Percentiles rank a stretch among this genome's conserved stretches.
These are phyloP conservation scores for Sequoia sempervirens DNA, from an alignment of 75 land plant species.

Conservation along the genomic window DNA sequence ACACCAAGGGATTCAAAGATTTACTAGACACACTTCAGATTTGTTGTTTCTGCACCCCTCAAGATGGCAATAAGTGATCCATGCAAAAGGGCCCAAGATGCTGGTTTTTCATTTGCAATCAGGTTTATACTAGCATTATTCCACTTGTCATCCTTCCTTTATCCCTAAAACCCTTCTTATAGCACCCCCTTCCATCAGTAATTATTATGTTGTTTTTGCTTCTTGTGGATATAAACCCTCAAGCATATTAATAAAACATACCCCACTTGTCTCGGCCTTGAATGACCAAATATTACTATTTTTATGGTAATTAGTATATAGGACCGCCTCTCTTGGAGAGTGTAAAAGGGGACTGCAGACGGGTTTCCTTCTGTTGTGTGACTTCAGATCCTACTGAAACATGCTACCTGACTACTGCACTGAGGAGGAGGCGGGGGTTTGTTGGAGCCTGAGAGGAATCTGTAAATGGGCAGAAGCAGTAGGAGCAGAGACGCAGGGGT, in stretches of 20 bases:
- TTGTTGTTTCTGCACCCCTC: neutral
- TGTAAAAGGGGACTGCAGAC: neutral
- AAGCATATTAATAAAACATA: neutral
- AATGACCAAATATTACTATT: slow-evolving; percentile 5
- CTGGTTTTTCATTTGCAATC: slow-evolving; percentile 6
- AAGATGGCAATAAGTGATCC: slow-evolving; percentile 5
- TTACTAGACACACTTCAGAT: neutral
- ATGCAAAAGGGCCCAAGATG: slow-evolving; percentile 1
- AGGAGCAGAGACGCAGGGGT: neutral
- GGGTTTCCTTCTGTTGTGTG: neutral
- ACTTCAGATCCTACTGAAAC: slow-evolving; percentile 10
- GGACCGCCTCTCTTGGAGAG: neutral
- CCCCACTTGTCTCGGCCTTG: slow-evolving; percentile 11
- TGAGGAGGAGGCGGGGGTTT: neutral
- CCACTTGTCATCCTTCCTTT: neutral
- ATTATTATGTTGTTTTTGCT: neutral
- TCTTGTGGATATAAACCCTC: slow-evolving; percentile 3
- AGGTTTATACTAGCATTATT: neutral
- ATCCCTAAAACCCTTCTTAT: neutral
- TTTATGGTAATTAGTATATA: neutral
- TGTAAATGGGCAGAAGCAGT: neutral
- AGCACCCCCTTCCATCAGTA: neutral
- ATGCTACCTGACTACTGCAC: neutral
- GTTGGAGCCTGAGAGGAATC: neutral
- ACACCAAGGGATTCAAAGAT: neutral